Evolutionary conservation across 495 filamentous ascomycete species (phyloP), one percentile per base, ranked within the genome.

Genomic region (Neurospora sublineolata): DNA sequence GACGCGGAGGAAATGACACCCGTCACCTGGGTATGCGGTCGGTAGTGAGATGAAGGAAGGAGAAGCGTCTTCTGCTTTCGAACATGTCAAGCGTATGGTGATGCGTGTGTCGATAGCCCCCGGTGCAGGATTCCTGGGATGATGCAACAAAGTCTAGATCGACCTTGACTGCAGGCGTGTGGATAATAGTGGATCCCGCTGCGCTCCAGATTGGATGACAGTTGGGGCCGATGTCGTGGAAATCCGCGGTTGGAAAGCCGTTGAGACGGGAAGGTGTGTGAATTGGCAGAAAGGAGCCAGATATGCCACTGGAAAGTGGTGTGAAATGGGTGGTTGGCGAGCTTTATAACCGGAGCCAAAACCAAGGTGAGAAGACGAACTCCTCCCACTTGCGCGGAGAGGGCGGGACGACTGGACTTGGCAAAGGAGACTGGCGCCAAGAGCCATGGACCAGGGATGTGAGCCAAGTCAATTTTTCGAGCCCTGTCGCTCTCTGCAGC

Each of bases 11-110:
- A 79, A 79, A 82, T 81, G 82, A 84, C 78, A 75, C 82, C 81
- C 75, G 83, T 86, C 84, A 86, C 84, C 83, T 84, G 82, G 84
- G 82, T 82, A 82, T 85, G 83, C 83, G 83, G 80, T 85, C 83
- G 84, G 83, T 83, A 78, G 83, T 82, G 83, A 84, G 83, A 83
- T 18, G 52, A 64, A 79, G 82, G 76, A 80, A 84, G 77, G 79
- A 82, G 79, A 79, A 78, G 77, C 79, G 77, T 82, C 80, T 80
- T 82, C 78, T 82, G 82, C 77, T 79, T 80, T 80, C 80, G 76
- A 83, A 85, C 84, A 86, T 85, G 82, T 83, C 82, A 80, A 82
- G 79, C 77, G 74, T 75, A 68, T 79, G 78, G 76, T 77, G 52
- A 64, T 64, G 27, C 33, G 23, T 64, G 27, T 18, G 73, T 76